Base-by-base conservation (phyloP, 371 early-diverging fungal species). In the Mortierella sp. region DNA sequence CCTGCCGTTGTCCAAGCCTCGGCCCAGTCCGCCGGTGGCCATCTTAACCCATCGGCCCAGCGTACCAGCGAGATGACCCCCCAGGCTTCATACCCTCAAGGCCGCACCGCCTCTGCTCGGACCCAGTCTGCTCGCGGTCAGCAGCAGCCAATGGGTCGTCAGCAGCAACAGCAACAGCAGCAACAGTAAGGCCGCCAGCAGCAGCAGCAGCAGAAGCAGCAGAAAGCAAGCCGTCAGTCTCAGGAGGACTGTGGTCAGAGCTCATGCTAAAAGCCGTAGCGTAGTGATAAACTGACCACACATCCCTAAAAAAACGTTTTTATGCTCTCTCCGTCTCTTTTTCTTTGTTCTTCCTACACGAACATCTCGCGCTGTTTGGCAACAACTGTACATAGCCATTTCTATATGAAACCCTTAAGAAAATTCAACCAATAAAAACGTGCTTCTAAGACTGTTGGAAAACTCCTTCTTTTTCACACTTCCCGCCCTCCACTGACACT, bases 41-140 rank as follows among this genome's bases (percentile, higher is more conserved):
- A n/a, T n/a, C n/a, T n/a, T n/a, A 48, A 16, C 6, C 48, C 19
- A 48, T 48, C 48, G 48, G n/a, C 19, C 48, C 61, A 61, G 37
- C 37, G 37, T 37, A n/a, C n/a, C n/a, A 34, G 39, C 61, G 61
- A 61, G 22, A 34, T 34, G 37, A 61, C 61, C 22, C 37, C 61
- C 9, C 61, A 61, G 34, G 37, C 61, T 34, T 61, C 61, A 61
- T 61, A 61, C 39, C 61, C 58, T 22, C 61, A 61, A 19, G 61
- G 61, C 22, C 37, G 61, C 37, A 61, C 22, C 39, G 61, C 61
- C 61, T 37, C 61, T 61, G 61, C 61, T 19, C 61, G 37, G 61
- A 22, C 61, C 19, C 61, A 61, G 19, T 34, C 37, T 61, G 37
- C 37, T 39, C 61, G 19, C 34, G 34, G 58, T 58, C 58, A 61